Base-by-base conservation (phyloP, 2,329 filamentous ascomycete species). In the Xylaria sp. region DNA sequence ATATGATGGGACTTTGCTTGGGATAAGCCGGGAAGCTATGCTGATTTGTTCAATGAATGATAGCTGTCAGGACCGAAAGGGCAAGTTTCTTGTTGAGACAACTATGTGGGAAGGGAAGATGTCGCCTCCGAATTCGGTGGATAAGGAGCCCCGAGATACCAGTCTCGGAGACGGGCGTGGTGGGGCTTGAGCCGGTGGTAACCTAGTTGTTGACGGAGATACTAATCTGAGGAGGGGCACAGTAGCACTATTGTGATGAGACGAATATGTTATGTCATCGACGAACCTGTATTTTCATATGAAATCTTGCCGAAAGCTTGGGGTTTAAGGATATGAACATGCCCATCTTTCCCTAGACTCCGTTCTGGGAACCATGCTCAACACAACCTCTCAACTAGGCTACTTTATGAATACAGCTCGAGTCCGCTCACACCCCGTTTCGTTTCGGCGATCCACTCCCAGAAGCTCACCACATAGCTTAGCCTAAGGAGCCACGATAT, bases 31-130 rank as follows among this genome's bases (percentile, higher is more conserved):
- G 17, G 29, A 33, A 22, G 25, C 2, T 56, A 17, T 51, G 61
- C 56, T 67, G 22, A 59, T 63, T 27, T 31, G 13, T 7, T 33
- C 2, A 15, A 36, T 20, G 7, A 38, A 65, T 57, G 69, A 67
- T 67, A 90, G 88, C 71, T 90, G 88, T 76, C 79, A 81, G 65
- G 87, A 89, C 76, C 83, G 79, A 71, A 85, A 86, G 15, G 86
- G 85, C 4, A 79, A 65, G 7, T 90, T 90, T 72, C 84, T 81
- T 75, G 85, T 89, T 49, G 88, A 90, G 79, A 90, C 88, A 27
- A 90, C 88, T 13, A 82, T 83, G 49, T 90, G 87, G 88, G 87
- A 90, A 78, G 81, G 77, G 66, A 74, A 66, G 71, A 15, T 39
- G 39, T 31, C 51, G 31, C 22, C 45, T 17, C 22, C 51, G 29